These are phyloP conservation scores for Polytrichum formosum DNA, from an alignment of 225 moss, liverwort and hornwort species.

Conservation along the genomic window DNA sequence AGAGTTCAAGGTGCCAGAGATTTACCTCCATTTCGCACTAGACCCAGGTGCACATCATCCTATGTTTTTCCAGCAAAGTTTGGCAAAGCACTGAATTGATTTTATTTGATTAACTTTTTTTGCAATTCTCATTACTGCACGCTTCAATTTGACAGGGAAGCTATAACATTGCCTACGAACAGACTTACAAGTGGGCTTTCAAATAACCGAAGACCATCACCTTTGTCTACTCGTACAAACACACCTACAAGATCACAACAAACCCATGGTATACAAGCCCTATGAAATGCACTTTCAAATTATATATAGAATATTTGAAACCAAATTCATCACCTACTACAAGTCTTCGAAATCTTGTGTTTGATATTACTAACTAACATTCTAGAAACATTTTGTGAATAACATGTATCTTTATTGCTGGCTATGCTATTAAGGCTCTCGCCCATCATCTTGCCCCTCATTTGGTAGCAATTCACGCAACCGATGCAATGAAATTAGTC, in stretches of 20 bases:
- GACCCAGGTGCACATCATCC: constrained; percentile 37
- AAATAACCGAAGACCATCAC: constrained; percentile 41
- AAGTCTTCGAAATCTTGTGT: too few species aligned
- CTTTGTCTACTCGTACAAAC: constrained; percentile 40
- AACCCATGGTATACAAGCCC: constrained; percentile 22
- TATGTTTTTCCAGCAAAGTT: background rate
- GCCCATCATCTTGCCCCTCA: constrained; percentile 45
- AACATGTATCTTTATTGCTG: background rate
- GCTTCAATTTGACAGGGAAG: constrained; percentile 23
- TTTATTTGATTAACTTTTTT: background rate
- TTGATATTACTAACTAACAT: too few species aligned
- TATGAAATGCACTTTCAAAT: background rate
- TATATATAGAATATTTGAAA: background rate
- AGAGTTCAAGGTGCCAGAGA: constrained; percentile 57
- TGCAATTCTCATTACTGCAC: background rate
- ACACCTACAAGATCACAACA: constrained; percentile 33
- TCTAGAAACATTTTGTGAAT: too few species aligned
- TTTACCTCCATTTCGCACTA: constrained; percentile 47
- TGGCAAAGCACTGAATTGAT: background rate
- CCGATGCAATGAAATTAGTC: constrained; percentile 20
- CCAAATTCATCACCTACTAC: background rate
- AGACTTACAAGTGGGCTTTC: constrained; percentile 39
- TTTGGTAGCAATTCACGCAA: constrained; percentile 29
- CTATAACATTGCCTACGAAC: constrained; percentile 33
- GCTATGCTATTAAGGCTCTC: constrained; percentile 30